Evolutionary conservation across 192 early-diverging fungal species (phyloP).

Genomic region (Lobosporangium transversale): DNA sequence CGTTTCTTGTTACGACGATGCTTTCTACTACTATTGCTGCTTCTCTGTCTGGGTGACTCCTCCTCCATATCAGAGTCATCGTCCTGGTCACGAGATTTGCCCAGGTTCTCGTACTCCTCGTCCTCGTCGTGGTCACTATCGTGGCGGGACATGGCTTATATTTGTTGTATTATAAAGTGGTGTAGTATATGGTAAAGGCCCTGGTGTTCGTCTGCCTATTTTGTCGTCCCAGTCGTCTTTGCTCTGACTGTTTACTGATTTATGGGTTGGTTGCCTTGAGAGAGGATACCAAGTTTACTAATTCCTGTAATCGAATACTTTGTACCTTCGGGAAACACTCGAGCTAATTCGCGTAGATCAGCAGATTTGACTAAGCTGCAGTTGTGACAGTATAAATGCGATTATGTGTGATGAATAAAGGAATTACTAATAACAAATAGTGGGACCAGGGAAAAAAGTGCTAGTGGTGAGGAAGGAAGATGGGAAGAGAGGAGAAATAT

Average conservation of each 20-base stretch:
- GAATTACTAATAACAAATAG: no score
- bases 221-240: background rate
- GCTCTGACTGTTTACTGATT: background rate
- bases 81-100: constrained; percentile 21
- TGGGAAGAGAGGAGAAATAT: background rate
- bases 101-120: constrained; percentile 46
- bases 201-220: background rate
- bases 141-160: constrained; percentile 28
- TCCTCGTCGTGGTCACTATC: constrained; percentile 55
- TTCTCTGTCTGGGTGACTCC: constrained; percentile 17
- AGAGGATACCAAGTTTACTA: no score
- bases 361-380: background rate
- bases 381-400: background rate
- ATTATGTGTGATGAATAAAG: no score
- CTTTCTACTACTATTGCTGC: constrained; percentile 15
- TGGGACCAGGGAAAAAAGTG: background rate
- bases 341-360: no score
- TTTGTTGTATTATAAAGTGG: background rate
- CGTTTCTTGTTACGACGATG: constrained; percentile 9
- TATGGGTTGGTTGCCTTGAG: no score
- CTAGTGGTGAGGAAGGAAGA: background rate
- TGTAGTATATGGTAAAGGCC: background rate
- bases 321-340: no score
- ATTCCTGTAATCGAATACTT: no score
- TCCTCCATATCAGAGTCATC: constrained; percentile 47